Base-by-base conservation (phyloP, 176 grass and related monocot species). In the Musa schizocarpa region DNA sequence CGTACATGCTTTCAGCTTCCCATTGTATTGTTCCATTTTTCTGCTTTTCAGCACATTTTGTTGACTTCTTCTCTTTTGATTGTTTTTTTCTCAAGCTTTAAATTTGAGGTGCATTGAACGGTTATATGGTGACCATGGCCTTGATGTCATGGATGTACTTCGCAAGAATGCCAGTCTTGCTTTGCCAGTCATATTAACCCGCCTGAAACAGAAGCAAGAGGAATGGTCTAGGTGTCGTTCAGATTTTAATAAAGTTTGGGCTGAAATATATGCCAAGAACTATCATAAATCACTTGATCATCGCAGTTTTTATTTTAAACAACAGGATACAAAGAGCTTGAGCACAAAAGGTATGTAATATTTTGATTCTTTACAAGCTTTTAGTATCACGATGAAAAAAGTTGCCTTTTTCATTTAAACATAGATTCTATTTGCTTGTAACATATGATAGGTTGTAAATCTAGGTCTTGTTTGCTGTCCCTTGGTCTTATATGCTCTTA, bases 301-400 rank as follows among this genome's bases (percentile, higher is more conserved):
- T 70, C 86, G 95, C 76, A 94, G 95, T 87, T 99, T 99, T 84
- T 93, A 93, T 86, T 99, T 99, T 86, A 99, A 99, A 82, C 95
- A 99, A 86, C 90, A 99, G 81, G 95, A 99, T 77, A 81, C 91
- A 24, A 99, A 99, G 88, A 99, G 81, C 67, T 88, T 99, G 70
- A 89, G 90, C 78, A 85, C 83, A 85, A 99, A 94, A 86, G 89
- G 94, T 98, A 83, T 57, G 68, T 51, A 74, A 49, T 57, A 55
- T 55, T 81, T 17, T 49, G 23, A 50, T 63, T n/a, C 14, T 53
- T 16, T 9, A 14, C 9, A 21, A 13, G 9, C 0, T 48, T 50
- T n/a, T n/a, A 51, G 54, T 49, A 14, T 76, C 27, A 13, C 23
- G 22, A 51, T 23, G 51, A 25, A 54, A 55, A 23, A 53, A n/a